Conservation (phyloP, 192 early-diverging fungal species). For the Rhizophagus prolifer region DNA sequence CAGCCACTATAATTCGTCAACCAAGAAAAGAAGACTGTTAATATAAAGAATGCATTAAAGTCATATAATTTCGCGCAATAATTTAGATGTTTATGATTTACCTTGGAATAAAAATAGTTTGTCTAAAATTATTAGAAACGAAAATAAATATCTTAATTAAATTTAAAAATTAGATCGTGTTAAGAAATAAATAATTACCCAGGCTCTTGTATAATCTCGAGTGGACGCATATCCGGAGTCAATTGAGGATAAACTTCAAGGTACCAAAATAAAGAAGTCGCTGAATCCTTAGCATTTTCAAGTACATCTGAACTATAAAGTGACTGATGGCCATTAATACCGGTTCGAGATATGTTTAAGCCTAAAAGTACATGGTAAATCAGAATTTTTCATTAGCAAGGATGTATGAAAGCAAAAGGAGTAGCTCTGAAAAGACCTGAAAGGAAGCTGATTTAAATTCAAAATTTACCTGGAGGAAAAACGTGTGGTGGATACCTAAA, state of each 20-base stretch:
- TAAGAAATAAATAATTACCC: constrained; percentile 30
- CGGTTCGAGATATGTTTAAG: background rate
- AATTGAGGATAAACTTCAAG: constrained; percentile 48
- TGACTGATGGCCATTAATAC: background rate
- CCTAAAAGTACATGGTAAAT: background rate
- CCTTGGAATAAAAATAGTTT: constrained; percentile 50
- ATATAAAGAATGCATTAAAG: background rate
- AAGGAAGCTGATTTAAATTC: background rate
- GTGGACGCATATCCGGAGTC: constrained; percentile 33
- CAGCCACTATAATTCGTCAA: constrained; percentile 32
- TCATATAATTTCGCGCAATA: background rate
- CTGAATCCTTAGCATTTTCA: constrained; percentile 8
- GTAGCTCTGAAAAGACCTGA: too few species aligned
- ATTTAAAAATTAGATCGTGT: background rate
- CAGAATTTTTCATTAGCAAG: background rate
- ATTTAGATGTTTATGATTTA: background rate
- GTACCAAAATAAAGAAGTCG: constrained; percentile 46
- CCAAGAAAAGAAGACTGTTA: constrained; percentile 5
- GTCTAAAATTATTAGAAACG: constrained; percentile 10
- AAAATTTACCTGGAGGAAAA: constrained; percentile 34
- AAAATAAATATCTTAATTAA: background rate
- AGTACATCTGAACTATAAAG: background rate
- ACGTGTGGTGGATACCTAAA: constrained; percentile 41
- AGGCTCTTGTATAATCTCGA: constrained; percentile 46
- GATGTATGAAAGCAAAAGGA: background rate